Evolutionary conservation across 768 basidiomycete genomes (phyloP).

Genomic region (Pisolithus microcarpus): DNA sequence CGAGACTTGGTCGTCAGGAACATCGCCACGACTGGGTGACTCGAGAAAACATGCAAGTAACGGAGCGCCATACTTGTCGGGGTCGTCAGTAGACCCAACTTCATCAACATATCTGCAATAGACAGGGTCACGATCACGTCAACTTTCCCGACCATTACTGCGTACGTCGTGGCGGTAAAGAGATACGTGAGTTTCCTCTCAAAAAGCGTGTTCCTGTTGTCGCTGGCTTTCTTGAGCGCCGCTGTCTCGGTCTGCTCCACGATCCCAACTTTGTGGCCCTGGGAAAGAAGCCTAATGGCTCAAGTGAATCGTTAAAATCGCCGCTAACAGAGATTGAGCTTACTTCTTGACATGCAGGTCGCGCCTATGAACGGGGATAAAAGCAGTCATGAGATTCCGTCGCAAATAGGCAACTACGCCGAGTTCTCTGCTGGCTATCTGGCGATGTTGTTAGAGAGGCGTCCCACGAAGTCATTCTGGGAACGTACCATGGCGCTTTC

Average conservation of each 20-base stretch:
- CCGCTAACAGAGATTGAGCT: slow-evolving; percentile 8
- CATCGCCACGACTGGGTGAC: slow-evolving; percentile 8
- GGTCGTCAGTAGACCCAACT: slow-evolving; percentile 59
- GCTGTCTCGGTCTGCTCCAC: slow-evolving; percentile 82
- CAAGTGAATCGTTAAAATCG: not conserved
- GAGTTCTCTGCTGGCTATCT: slow-evolving; percentile 71
- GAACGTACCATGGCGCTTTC: slow-evolving; percentile 68
- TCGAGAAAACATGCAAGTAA: slow-evolving; percentile 74
- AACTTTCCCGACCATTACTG: slow-evolving; percentile 5
- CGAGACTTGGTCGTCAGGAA: slow-evolving; percentile 28
- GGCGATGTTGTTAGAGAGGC: slow-evolving; percentile 8
- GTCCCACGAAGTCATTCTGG: not conserved
- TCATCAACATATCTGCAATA: slow-evolving; percentile 71
- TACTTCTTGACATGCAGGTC: slow-evolving; percentile 75
- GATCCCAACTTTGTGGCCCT: slow-evolving; percentile 78
- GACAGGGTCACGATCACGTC: slow-evolving; percentile 6
- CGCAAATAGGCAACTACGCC: slow-evolving; percentile 69
- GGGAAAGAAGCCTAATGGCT: slow-evolving; percentile 53
- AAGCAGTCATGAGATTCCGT: slow-evolving; percentile 70
- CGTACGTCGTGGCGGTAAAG: slow-evolving; percentile 85
- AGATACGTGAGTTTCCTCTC: slow-evolving; percentile 67
- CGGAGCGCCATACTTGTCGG: slow-evolving; percentile 50
- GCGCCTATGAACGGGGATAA: slow-evolving; percentile 61
- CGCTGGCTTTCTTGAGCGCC: slow-evolving; percentile 77
- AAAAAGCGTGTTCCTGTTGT: slow-evolving; percentile 69